A percentile compares a stretch with the other conserved stretches of the same genome.
phyloP scores from a whole-genome alignment of 441 rosid genomes.

The Euphorbia corollata region DNA sequence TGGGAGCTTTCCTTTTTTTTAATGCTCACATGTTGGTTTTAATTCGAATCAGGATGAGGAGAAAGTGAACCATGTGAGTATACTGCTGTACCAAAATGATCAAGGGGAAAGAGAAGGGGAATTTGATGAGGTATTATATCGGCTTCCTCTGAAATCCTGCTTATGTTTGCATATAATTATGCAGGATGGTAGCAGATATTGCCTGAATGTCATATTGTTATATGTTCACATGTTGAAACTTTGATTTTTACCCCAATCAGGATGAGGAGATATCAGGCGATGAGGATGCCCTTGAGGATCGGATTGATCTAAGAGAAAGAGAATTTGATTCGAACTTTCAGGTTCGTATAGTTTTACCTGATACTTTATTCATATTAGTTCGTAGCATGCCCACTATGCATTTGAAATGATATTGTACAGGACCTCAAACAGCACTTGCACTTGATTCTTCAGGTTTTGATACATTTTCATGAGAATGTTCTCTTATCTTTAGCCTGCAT shows the following conservation, averaged over 20 bases:
- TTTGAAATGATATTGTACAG: neutral
- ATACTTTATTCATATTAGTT: neutral
- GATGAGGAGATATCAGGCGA: conserved; percentile 4
- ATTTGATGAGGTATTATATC: conserved; percentile 12
- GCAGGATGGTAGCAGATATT: no score
- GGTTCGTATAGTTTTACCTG: conserved; percentile 20
- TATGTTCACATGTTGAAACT: neutral
- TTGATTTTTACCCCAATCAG: conserved; percentile 1
- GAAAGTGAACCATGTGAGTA: neutral
- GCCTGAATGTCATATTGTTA: neutral
- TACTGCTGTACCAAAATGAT: conserved; percentile 16
- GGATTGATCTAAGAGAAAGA: conserved; percentile 17
- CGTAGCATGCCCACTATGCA: neutral
- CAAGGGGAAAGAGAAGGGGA: conserved; percentile 13
- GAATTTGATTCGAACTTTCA: conserved; percentile 28
- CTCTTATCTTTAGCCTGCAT: neutral
- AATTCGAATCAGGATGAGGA: conserved; percentile 17
- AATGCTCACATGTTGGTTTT: conserved; percentile 11
- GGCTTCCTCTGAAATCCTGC: neutral
- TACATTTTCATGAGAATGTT: neutral
- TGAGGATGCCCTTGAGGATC: conserved; percentile 9
- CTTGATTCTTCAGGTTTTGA: conserved; percentile 29
- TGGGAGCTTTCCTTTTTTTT: neutral
- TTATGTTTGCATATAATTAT: conserved; percentile 5
- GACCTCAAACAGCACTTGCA: conserved; percentile 18